Percentiles rank a stretch among this genome's conserved stretches.
Conservation (phyloP, 495 filamentous ascomycete species). For the Hamigera avellanea region DNA sequence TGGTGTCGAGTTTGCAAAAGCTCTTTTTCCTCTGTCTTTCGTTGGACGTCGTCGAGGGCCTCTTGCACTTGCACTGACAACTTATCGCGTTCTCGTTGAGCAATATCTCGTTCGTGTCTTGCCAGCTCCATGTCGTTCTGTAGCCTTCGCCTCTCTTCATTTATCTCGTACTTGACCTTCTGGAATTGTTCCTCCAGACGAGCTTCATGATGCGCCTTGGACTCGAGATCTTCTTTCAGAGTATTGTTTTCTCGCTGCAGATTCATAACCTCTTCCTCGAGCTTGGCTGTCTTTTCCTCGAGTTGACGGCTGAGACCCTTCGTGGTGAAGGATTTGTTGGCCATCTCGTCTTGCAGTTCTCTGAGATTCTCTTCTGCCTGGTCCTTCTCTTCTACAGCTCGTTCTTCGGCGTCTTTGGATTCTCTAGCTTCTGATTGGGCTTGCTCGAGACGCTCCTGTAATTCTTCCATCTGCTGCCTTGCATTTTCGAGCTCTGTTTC, state of each 20-base stretch:
- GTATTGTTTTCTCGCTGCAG: conserved; percentile 46
- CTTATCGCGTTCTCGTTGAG: conserved; percentile 23
- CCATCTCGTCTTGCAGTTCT: conserved; percentile 64
- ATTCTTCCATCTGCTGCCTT: conserved; percentile 44
- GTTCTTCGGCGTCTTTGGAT: conserved; percentile 46
- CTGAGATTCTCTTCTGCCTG: conserved; percentile 36
- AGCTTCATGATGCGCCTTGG: conserved; percentile 29
- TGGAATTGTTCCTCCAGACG: conserved; percentile 30
- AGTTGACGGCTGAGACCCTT: conserved; percentile 67
- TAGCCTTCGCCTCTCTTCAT: conserved; percentile 29
- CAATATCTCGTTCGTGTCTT: conserved; percentile 24
- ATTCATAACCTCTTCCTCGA: conserved; percentile 51
- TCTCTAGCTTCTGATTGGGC: conserved; percentile 42
- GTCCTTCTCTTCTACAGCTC: conserved; percentile 49
- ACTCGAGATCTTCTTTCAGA: conserved; percentile 37
- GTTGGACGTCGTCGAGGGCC: conserved; percentile 41
- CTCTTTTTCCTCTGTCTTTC: conserved; percentile 54
- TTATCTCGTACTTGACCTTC: conserved; percentile 29
- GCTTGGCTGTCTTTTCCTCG: conserved; percentile 53
- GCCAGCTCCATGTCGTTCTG: conserved; percentile 31
- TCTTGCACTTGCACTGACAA: conserved; percentile 39
- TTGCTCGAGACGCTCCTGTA: conserved; percentile 48
- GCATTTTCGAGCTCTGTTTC: conserved; percentile 41
- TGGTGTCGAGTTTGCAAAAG: conserved; percentile 59
- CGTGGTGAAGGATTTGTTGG: conserved; percentile 65